Conservation (phyloP, 176 grass and related monocot species). For the Cocos nucifera region DNA sequence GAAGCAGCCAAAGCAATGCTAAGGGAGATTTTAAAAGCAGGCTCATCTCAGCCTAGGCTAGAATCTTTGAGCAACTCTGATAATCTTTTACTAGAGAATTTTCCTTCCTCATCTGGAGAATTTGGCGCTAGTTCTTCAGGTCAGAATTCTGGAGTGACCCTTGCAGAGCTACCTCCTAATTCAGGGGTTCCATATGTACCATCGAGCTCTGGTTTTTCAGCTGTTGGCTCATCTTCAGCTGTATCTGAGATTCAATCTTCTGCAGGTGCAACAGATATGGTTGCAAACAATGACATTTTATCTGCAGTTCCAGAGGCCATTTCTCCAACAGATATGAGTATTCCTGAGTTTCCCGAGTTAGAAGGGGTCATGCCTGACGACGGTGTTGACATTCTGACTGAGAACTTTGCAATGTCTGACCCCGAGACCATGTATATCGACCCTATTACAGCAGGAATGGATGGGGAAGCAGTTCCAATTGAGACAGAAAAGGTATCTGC, state of each 20-base stretch:
- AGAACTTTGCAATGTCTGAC: slow-evolving; percentile 38
- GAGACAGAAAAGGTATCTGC: slow-evolving; percentile 57
- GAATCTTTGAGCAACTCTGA: slow-evolving; percentile 42
- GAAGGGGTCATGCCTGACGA: slow-evolving; percentile 39
- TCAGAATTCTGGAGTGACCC: slow-evolving; percentile 65
- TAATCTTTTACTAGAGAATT: slow-evolving; percentile 47
- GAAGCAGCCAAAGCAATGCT: slow-evolving; percentile 91
- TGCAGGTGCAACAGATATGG: slow-evolving; percentile 20
- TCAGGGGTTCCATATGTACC: slow-evolving; percentile 34
- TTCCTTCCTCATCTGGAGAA: slow-evolving; percentile 31
- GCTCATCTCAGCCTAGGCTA: slow-evolving; percentile 33
- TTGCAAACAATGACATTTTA: slow-evolving; percentile 13
- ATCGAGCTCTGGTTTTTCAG: slow-evolving; percentile 52
- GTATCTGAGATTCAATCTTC: slow-evolving; percentile 45
- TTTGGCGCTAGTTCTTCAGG: slow-evolving; percentile 46
- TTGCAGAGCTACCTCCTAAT: slow-evolving; percentile 53
- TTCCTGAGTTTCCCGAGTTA: slow-evolving; percentile 47
- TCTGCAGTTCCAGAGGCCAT: slow-evolving; percentile 40
- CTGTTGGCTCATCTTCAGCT: slow-evolving; percentile 37
- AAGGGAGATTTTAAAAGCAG: slow-evolving; percentile 76
- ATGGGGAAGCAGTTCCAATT: slow-evolving; percentile 44
- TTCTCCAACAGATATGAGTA: slow-evolving; percentile 25
- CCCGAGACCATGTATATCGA: slow-evolving; percentile 43
- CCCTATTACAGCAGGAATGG: slow-evolving; percentile 32
- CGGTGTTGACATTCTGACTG: slow-evolving; percentile 31